phyloP scores from a whole-genome alignment of 2,329 filamentous ascomycete species.

The Moelleriella libera region DNA sequence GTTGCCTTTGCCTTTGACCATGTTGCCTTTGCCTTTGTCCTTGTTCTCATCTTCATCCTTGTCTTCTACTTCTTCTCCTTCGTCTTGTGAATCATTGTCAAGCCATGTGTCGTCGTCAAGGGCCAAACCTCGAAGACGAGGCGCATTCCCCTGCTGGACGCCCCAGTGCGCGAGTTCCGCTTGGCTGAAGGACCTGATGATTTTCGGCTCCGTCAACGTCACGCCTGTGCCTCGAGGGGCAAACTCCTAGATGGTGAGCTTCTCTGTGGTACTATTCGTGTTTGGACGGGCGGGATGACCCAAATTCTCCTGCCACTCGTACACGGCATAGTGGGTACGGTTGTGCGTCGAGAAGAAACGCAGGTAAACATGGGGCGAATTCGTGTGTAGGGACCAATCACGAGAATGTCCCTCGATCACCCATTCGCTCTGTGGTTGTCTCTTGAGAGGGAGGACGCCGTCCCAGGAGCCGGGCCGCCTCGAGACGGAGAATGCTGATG shows the following conservation, averaged over 20 bases:
- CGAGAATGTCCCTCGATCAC: no score
- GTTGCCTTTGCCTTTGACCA: no score
- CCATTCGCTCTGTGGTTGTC: no score
- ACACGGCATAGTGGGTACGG: slow-evolving; percentile 43
- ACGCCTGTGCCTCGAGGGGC: no score
- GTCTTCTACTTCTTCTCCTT: no score
- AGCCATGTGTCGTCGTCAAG: slow-evolving; percentile 26
- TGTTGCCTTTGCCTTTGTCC: slow-evolving; percentile 1
- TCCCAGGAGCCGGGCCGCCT: neutral
- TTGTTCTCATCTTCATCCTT: neutral
- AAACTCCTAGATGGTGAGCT: slow-evolving; percentile 46
- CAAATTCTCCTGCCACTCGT: slow-evolving; percentile 48
- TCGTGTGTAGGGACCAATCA: no score
- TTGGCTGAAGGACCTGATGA: no score
- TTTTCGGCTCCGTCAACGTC: no score
- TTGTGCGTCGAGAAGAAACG: slow-evolving; percentile 51
- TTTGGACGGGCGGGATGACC: no score
- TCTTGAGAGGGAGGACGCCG: neutral
- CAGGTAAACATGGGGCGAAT: slow-evolving; percentile 37
- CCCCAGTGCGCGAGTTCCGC: slow-evolving; percentile 36
- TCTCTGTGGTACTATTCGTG: no score
- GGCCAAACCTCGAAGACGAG: slow-evolving; percentile 32
- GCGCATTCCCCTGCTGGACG: slow-evolving; percentile 36
- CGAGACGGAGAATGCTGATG: no score
- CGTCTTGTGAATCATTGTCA: no score